A percentile compares a stretch with the other conserved stretches of the same genome.
These are phyloP conservation scores for Nissolia schottii DNA, from an alignment of 306 rosid species.

Conservation along the genomic window DNA sequence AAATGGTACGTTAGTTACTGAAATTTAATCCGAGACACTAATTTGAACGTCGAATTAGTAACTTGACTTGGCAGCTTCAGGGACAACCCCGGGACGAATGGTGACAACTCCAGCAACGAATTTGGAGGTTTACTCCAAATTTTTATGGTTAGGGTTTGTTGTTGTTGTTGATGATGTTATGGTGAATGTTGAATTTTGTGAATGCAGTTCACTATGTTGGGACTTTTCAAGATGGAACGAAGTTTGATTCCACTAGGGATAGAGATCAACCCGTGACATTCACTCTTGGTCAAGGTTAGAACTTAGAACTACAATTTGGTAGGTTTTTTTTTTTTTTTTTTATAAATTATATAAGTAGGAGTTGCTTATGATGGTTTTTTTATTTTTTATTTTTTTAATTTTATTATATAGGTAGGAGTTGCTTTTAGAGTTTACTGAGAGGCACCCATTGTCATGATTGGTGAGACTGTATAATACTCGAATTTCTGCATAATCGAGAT, in stretches of 20 bases:
- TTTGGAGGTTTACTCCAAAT: too few species aligned
- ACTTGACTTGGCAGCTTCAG: too few species aligned
- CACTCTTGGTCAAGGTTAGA: conserved; percentile 51
- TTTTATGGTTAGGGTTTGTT: too few species aligned
- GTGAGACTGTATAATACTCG: not conserved
- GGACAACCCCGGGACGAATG: too few species aligned
- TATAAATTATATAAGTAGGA: not conserved
- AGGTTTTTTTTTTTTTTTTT: not conserved
- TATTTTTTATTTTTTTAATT: too few species aligned
- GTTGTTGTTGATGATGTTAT: too few species aligned
- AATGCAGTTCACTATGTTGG: conserved; percentile 59
- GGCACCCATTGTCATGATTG: not conserved
- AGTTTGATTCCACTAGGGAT: conserved; percentile 51
- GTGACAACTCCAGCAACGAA: too few species aligned
- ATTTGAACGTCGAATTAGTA: too few species aligned
- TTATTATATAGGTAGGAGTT: not conserved
- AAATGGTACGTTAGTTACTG: too few species aligned
- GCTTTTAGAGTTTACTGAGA: not conserved
- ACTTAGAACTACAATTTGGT: not conserved
- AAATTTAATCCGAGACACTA: too few species aligned
- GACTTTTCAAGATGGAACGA: conserved; percentile 44
- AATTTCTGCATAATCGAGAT: not conserved
- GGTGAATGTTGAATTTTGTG: too few species aligned
- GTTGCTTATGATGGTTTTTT: not conserved
- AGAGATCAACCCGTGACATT: conserved; percentile 33